A percentile compares a stretch with the other conserved stretches of the same genome.
Evolutionary conservation across 257 asterid species (phyloP).

Genomic region (Gentiana dahurica): DNA sequence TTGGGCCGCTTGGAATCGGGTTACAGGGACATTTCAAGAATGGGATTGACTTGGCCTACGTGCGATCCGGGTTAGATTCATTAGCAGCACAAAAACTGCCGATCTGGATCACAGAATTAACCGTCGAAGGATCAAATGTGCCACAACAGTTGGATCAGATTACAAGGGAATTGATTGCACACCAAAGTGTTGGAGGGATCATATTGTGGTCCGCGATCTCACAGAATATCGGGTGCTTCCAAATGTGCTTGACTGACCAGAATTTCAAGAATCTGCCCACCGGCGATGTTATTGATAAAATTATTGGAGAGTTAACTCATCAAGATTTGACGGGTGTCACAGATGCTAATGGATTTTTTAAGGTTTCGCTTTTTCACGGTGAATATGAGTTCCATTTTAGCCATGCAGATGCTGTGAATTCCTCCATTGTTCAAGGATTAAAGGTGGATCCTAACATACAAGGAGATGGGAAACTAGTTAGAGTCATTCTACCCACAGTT

Average conservation of each 20-base stretch:
- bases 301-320: constrained; percentile 14
- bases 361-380: constrained; percentile 23
- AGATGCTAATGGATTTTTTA: constrained; percentile 10
- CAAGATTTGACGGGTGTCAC: constrained; percentile 14
- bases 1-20: constrained; percentile 20
- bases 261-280: constrained; percentile 24
- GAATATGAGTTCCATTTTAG: constrained; percentile 16
- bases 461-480: neutral
- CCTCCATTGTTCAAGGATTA: neutral
- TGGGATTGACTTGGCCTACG: constrained; percentile 13
- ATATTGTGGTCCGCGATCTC: constrained; percentile 21
- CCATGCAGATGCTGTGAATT: neutral
- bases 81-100: constrained; percentile 18
- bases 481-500: too few species aligned
- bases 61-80: constrained; percentile 22
- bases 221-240: constrained; percentile 13
- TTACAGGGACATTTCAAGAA: constrained; percentile 16
- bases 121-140: neutral
- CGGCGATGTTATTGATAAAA: constrained; percentile 25
- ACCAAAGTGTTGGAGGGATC: constrained; percentile 19
- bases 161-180: constrained; percentile 18
- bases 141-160: constrained; percentile 10
- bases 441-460: neutral
- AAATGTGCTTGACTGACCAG: constrained; percentile 26
- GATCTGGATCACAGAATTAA: constrained; percentile 26